Evolutionary conservation across 2,329 filamentous ascomycete genomes (phyloP).

Genomic region (Grosmannia huntii): DNA sequence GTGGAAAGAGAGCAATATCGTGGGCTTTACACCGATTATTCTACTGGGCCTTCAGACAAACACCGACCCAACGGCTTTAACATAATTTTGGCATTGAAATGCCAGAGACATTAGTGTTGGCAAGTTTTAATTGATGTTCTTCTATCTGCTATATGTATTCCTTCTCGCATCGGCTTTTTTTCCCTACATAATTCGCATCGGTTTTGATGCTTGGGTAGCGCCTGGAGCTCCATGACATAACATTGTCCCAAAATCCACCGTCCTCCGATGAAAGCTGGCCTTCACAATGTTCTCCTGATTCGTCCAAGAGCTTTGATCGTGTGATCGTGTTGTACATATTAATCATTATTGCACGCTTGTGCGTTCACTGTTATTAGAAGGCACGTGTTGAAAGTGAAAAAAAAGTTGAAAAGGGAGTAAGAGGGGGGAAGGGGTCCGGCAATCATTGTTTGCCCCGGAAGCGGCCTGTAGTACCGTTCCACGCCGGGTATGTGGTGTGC

Average conservation of each 20-base stretch:
- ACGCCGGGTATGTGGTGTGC: conserved; percentile 32
- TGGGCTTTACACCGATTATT: neutral
- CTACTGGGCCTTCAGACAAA: neutral
- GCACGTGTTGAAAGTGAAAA: neutral
- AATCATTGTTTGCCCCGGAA: neutral
- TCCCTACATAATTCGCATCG: no score
- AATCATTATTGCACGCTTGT: neutral
- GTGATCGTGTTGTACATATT: conserved; percentile 1
- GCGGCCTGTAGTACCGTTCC: conserved; percentile 25
- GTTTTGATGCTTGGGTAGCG: no score
- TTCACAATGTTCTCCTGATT: neutral
- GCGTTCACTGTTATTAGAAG: neutral
- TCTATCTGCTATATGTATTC: neutral
- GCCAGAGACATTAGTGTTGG: no score
- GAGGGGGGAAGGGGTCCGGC: neutral
- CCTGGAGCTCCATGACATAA: no score
- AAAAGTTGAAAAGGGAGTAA: no score
- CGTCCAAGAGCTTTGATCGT: neutral
- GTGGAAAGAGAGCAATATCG: neutral
- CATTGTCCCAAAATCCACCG: no score
- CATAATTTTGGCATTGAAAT: neutral
- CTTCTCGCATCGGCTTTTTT: no score
- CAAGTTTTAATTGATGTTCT: neutral
- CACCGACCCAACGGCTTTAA: neutral
- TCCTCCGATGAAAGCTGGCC: neutral